Evolutionary conservation across 1,284 basidiomycete species (phyloP), one percentile per base, ranked within the genome.

Genomic region (Gymnopus androsaceus): DNA sequence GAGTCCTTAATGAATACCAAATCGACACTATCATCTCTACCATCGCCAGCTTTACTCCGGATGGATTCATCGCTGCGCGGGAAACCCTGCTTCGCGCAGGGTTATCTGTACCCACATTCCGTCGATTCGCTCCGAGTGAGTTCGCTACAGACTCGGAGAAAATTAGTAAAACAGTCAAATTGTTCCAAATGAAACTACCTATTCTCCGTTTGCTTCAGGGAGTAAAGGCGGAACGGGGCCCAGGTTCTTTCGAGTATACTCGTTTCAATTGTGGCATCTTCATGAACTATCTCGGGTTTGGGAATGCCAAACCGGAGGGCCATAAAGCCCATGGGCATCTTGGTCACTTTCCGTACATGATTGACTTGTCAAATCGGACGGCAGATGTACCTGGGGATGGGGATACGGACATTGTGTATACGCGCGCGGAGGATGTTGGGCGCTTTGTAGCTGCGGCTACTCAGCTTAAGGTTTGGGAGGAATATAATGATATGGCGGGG

Each of bases 331-430:
- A 34, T 12, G 51, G 46, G 17, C 51, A 57, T 44, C 21, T 57
- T 3, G 27, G 7, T 7, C 17, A 12, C 15, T 48, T 53, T 23
- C 50, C 51, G 4, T 41, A 42, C n/a, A 28, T 52, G 7, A 38
- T 54, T 14, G 51, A 57, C 21, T 15, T 49, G 21, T 47, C 50
- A 28, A 53, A 21, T 3, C 21, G 15, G 3, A 44, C 44, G 9
- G 56, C 56, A 19, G 56, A 57, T 36, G 40, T 57, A 15, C 50
- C 56, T 34, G 56, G 56, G 12, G 56, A 57, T 30, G 56, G 56
- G 25, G 51, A 44, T 19, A 40, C 33, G 11, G 36, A 48, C 9
- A 31, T 52, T 2, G n/a, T 19, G 21, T 47, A 46, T 21, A 57
- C 55, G 21, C 28, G 17, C 14, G 50, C 50, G 9, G 49, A 57